Conservation (phyloP, 2,329 filamentous ascomycete genomes). For the Alternaria atra region DNA sequence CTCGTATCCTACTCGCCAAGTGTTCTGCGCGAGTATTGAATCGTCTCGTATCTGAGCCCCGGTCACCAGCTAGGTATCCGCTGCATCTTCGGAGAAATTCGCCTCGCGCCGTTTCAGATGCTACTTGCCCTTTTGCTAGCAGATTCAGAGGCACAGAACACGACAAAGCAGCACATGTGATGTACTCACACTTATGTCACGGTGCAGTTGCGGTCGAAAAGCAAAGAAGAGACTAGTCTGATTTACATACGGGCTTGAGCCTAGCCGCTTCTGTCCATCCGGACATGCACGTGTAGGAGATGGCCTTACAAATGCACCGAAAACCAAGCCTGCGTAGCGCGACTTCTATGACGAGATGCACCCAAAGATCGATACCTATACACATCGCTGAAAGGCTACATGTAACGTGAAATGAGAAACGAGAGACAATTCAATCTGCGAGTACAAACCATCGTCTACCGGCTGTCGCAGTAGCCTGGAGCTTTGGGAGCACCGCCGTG, state of each 20-base stretch:
- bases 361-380: constrained; percentile 2
- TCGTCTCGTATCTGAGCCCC: constrained; percentile 2
- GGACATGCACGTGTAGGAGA: neutral
- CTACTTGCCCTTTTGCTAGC: neutral
- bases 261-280: constrained; percentile 6
- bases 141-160: neutral
- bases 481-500: constrained; percentile 61
- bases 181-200: neutral
- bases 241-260: neutral
- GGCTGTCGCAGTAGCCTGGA: constrained; percentile 70
- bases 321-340: neutral
- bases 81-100: constrained; percentile 9
- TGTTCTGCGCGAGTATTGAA: constrained; percentile 3
- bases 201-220: constrained; percentile 1
- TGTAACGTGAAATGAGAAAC: constrained; percentile 6
- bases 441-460: constrained; percentile 12
- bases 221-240: constrained; percentile 5
- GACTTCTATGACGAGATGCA: neutral
- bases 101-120: constrained; percentile 3
- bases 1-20: constrained; percentile 5
- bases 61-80: constrained; percentile 3
- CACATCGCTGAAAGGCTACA: constrained; percentile 22
- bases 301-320: neutral
- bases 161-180: neutral
- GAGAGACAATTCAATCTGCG: neutral